These are phyloP conservation scores for Penicillium longicatenatum DNA, from an alignment of 495 filamentous ascomycete species.

Conservation along the genomic window DNA sequence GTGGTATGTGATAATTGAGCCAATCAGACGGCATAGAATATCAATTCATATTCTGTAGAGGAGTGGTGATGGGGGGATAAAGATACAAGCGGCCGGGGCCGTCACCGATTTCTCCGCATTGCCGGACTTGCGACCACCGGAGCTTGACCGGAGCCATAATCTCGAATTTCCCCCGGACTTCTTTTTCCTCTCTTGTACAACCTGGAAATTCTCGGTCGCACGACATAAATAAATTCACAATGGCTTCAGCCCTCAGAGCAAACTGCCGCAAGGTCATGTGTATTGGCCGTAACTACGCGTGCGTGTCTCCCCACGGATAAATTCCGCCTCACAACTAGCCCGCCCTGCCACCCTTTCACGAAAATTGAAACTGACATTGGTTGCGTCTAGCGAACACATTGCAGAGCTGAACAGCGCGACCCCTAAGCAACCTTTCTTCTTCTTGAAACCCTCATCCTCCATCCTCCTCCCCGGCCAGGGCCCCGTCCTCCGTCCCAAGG, in stretches of 20 bases:
- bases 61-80: conserved; percentile 5
- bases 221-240: conserved; percentile 17
- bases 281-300: conserved; percentile 98
- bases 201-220: background rate
- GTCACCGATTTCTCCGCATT: conserved; percentile 20
- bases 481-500: conserved; percentile 79
- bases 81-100: conserved; percentile 18
- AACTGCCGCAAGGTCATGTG: conserved; percentile 89
- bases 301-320: conserved; percentile 35
- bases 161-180: conserved; percentile 3
- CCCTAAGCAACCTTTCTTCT: conserved; percentile 96
- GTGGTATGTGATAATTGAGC: background rate
- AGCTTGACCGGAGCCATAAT: conserved; percentile 11
- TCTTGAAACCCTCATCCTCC: conserved; percentile 87
- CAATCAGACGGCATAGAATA: background rate
- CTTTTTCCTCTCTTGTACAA: background rate
- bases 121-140: conserved; percentile 9
- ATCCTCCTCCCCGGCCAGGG: conserved; percentile 77
- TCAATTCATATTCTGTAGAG: background rate
- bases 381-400: conserved; percentile 76
- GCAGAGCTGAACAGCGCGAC: conserved; percentile 82
- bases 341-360: too few species aligned
- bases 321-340: background rate
- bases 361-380: background rate
- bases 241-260: conserved; percentile 44